Base-by-base conservation (phyloP, 1,284 basidiomycete genomes). In the Cutaneotrichosporon arboriforme region DNA sequence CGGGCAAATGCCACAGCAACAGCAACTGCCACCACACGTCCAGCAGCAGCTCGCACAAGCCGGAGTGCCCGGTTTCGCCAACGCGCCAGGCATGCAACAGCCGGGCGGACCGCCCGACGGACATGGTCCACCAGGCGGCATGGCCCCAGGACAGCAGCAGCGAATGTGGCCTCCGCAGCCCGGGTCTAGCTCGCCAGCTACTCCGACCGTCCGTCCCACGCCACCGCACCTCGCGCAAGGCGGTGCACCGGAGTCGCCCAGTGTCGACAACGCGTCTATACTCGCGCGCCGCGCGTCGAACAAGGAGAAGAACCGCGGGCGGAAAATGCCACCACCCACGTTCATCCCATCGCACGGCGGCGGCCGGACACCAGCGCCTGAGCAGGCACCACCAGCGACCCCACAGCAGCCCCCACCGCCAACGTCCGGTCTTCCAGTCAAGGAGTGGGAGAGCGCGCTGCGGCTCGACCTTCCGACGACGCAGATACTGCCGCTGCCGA, bases 391-490 rank as follows among this genome's bases (percentile, higher is more conserved):
- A 3, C 31, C 44, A 51, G 54, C 58, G 51, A 53, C 58, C 21
- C 64, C 65, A 7, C 60, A 68, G 49, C 75, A 58, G 51, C 76
- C 57, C 52, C 74, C 66, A 35, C 66, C 65, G 22, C 47, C 47
- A 22, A 20, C 45, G 10, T 31, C 31, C 33, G 43, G 31, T 15
- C 57, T 74, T 10, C 75, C 72, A 0, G 65, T 73, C 17, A 65
- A 66, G 55, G 70, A 68, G 38, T 76, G 74, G 74, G 64, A 71
- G 55, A 42, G 51, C 4, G 55, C 62, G 64, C 79, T 76, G 13
- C 77, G 77, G 8, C 77, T 84, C 52, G 84, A 84, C 67, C 79
- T 81, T 22, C 77, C 78, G 34, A 81, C 83, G 47, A 89, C 87
- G 7, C 78, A 79, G 17, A 78, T 89, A 46, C 81, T 81, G 9